Conservation (phyloP, 306 rosid species). For the Biancaea sappan region DNA sequence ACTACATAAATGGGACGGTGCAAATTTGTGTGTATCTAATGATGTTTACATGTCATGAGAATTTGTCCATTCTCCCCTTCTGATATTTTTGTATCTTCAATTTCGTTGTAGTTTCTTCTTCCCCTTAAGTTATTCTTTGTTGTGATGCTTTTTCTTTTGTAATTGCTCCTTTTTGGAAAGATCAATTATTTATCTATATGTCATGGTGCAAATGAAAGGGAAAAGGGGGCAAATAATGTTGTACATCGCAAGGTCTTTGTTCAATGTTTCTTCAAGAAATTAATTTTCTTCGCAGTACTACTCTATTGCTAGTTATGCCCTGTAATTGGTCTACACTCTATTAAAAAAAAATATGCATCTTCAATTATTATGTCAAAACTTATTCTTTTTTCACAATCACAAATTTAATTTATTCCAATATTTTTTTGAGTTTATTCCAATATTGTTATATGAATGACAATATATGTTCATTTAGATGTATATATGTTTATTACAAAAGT, state of each 20-base stretch:
- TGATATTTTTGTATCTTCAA: conserved; percentile 5
- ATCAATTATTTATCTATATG: conserved; percentile 32
- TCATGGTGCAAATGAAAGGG: background rate
- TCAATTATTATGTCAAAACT: no score
- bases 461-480: no score
- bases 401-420: no score
- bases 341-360: no score
- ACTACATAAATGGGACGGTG: conserved; percentile 20
- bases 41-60: conserved; percentile 23
- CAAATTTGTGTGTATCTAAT: conserved; percentile 26
- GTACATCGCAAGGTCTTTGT: conserved; percentile 4
- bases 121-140: conserved; percentile 5
- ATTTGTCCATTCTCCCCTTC: conserved; percentile 28
- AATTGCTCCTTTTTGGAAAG: conserved; percentile 18
- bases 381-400: no score
- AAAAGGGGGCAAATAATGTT: background rate
- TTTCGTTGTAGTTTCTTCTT: background rate
- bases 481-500: no score
- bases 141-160: conserved; percentile 12
- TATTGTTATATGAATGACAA: no score
- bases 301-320: background rate
- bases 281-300: background rate
- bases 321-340: background rate
- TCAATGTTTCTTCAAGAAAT: background rate
- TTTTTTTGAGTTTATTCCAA: no score